Evolutionary conservation across 2,329 filamentous ascomycete species (phyloP).

Genomic region (Waltergamsia citrina): DNA sequence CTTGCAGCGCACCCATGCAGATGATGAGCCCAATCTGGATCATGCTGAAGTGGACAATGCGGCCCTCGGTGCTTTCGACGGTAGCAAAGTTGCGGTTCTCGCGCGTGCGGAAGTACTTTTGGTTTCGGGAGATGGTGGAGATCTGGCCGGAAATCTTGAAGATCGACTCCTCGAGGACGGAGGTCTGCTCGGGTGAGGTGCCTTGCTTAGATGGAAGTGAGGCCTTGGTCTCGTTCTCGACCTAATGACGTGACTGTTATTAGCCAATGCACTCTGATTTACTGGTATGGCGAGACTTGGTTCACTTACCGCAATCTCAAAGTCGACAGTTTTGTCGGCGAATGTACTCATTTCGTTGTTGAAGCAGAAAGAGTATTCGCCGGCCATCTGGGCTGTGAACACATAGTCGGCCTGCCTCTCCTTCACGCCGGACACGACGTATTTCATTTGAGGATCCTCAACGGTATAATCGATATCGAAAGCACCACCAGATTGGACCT

Average conservation of each 20-base stretch:
- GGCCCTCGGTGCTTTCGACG: constrained; percentile 86
- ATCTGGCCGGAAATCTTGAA: constrained; percentile 90
- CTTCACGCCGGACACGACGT: constrained; percentile 79
- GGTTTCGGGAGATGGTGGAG: constrained; percentile 90
- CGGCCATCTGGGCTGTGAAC: constrained; percentile 79
- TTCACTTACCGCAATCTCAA: constrained; percentile 72
- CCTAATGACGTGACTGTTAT: constrained; percentile 36
- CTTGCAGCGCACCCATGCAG: constrained; percentile 90
- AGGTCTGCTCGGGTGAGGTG: constrained; percentile 80
- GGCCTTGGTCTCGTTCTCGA: constrained; percentile 81
- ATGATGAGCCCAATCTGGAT: constrained; percentile 88
- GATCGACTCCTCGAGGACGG: constrained; percentile 82
- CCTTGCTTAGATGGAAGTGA: constrained; percentile 83
- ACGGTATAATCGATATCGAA: constrained; percentile 96
- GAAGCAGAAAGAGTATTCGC: constrained; percentile 97
- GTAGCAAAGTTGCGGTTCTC: constrained; percentile 99
- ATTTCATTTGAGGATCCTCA: constrained; percentile 67
- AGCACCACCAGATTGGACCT: constrained; percentile 97
- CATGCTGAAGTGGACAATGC: constrained; percentile 96
- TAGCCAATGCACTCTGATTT: background rate
- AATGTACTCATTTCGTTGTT: constrained; percentile 98
- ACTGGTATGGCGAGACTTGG: background rate
- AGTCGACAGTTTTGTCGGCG: constrained; percentile 94
- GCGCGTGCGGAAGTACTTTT: constrained; percentile 98
- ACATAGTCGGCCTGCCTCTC: constrained; percentile 96